These are phyloP conservation scores for Steccherinum ochraceum DNA, from an alignment of 768 basidiomycete species.

Conservation along the genomic window DNA sequence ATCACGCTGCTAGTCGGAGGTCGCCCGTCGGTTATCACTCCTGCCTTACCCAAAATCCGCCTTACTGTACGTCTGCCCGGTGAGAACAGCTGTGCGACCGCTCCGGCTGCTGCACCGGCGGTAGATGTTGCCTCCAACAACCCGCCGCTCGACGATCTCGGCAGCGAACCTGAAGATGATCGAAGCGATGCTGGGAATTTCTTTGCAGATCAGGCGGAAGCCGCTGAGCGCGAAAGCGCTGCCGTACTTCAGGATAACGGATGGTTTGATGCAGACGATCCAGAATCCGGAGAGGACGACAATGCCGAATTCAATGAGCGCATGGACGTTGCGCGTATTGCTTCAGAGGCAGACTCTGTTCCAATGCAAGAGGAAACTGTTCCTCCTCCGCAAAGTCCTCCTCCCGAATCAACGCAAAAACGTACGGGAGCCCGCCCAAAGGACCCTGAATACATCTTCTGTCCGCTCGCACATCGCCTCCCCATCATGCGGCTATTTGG, in stretches of 20 bases:
- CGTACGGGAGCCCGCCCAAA: too few species aligned
- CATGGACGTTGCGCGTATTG: too few species aligned
- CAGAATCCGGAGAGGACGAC: background rate
- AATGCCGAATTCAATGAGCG: too few species aligned
- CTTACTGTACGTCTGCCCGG: background rate
- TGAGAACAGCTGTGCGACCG: too few species aligned
- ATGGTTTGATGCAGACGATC: background rate
- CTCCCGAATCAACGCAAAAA: too few species aligned
- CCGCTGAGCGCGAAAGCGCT: background rate
- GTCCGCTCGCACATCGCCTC: conserved; percentile 23
- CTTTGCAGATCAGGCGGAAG: background rate
- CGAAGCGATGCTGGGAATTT: background rate
- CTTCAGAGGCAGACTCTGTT: too few species aligned
- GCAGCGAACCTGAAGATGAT: background rate
- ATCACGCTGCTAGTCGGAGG: conserved; percentile 2
- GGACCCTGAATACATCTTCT: conserved; percentile 19
- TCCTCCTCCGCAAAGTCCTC: too few species aligned
- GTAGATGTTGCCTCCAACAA: too few species aligned
- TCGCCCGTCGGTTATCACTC: conserved; percentile 5
- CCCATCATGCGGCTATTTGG: conserved; percentile 22
- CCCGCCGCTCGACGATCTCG: too few species aligned
- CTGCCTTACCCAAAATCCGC: conserved; percentile 3
- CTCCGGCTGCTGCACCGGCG: background rate
- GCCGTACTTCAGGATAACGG: background rate
- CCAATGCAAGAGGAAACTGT: too few species aligned